Conservation (phyloP, 2,329 filamentous ascomycete genomes). For the Zopfia rhizophila region DNA sequence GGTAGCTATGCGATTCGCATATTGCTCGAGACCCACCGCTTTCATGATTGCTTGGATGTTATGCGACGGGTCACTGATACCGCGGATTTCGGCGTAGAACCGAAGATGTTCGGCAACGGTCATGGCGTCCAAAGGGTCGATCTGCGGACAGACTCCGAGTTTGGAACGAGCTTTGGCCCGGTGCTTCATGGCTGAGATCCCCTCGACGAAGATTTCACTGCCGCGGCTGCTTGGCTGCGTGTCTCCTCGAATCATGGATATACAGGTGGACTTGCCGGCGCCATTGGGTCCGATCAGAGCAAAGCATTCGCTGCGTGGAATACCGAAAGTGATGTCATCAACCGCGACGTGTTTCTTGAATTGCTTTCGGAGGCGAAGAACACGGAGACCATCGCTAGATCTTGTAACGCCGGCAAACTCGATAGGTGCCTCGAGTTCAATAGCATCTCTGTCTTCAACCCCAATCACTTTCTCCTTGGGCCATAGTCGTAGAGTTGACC, state of each 20-base stretch:
- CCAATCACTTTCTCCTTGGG: too few species aligned
- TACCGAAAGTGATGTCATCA: slow-evolving; percentile 82
- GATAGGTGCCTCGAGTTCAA: too few species aligned
- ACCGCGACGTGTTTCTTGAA: slow-evolving; percentile 80
- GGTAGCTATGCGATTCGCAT: slow-evolving; percentile 75
- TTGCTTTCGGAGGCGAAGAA: slow-evolving; percentile 78
- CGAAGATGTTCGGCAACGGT: slow-evolving; percentile 82
- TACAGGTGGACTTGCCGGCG: slow-evolving; percentile 87
- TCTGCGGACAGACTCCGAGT: slow-evolving; percentile 84
- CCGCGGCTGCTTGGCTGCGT: slow-evolving; percentile 71
- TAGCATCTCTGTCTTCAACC: too few species aligned
- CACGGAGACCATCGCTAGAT: slow-evolving; percentile 73
- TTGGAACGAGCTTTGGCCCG: slow-evolving; percentile 76
- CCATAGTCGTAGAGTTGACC: slow-evolving; percentile 50
- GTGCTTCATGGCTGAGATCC: slow-evolving; percentile 73
- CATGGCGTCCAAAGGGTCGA: slow-evolving; percentile 82
- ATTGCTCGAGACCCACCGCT: slow-evolving; percentile 77
- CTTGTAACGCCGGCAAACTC: slow-evolving; percentile 66
- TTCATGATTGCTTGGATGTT: slow-evolving; percentile 78
- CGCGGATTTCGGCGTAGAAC: slow-evolving; percentile 85
- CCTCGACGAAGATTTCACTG: slow-evolving; percentile 81
- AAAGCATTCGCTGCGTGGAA: slow-evolving; percentile 80
- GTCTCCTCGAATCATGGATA: slow-evolving; percentile 84
- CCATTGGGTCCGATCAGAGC: slow-evolving; percentile 87
- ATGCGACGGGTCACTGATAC: slow-evolving; percentile 76